A percentile compares a stretch with the other conserved stretches of the same genome.
phyloP scores from a whole-genome alignment of 805 yeast species.

The Candida silvicultrix region DNA sequence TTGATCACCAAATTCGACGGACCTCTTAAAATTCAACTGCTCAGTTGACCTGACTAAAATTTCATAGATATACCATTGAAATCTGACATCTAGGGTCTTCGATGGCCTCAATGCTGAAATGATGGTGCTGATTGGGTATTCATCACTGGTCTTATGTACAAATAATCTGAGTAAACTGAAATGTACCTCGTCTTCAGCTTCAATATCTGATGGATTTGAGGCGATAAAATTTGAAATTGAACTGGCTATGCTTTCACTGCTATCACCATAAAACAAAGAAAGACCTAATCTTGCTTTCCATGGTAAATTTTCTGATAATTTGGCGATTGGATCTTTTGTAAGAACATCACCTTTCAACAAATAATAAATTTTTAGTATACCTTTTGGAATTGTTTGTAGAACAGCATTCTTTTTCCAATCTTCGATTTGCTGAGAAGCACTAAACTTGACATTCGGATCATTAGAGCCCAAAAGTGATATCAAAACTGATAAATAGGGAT shows the following conservation, averaged over 20 bases:
- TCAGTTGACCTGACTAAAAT: slow-evolving; percentile 32
- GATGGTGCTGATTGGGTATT: slow-evolving; percentile 10
- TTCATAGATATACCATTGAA: slow-evolving; percentile 48
- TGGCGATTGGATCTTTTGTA: slow-evolving; percentile 21
- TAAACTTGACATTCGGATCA: slow-evolving; percentile 44
- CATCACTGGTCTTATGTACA: slow-evolving; percentile 15
- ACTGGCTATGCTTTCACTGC: slow-evolving; percentile 28
- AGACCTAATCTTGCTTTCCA: slow-evolving; percentile 64
- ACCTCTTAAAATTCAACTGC: slow-evolving; percentile 17
- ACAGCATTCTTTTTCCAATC: slow-evolving; percentile 53
- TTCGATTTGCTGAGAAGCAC: slow-evolving; percentile 56
- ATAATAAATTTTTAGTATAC: slow-evolving; percentile 54
- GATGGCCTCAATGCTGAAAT: slow-evolving; percentile 11
- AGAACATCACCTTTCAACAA: slow-evolving; percentile 50
- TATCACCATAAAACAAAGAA: slow-evolving; percentile 56
- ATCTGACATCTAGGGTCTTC: slow-evolving; percentile 26
- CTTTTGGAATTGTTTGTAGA: slow-evolving; percentile 40
- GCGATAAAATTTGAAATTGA: slow-evolving; percentile 24
- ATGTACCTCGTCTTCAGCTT: slow-evolving; percentile 13
- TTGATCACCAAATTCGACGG: slow-evolving; percentile 26
- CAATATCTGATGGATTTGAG: slow-evolving; percentile 7
- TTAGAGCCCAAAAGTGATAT: slow-evolving; percentile 69
- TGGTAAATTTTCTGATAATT: slow-evolving; percentile 40
- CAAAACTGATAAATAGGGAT: slow-evolving; percentile 64
- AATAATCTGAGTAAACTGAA: slow-evolving; percentile 25